Evolutionary conservation across 2,329 filamentous ascomycete genomes (phyloP).

Genomic region (Ophiognomonia clavigignenti-juglandacearum): DNA sequence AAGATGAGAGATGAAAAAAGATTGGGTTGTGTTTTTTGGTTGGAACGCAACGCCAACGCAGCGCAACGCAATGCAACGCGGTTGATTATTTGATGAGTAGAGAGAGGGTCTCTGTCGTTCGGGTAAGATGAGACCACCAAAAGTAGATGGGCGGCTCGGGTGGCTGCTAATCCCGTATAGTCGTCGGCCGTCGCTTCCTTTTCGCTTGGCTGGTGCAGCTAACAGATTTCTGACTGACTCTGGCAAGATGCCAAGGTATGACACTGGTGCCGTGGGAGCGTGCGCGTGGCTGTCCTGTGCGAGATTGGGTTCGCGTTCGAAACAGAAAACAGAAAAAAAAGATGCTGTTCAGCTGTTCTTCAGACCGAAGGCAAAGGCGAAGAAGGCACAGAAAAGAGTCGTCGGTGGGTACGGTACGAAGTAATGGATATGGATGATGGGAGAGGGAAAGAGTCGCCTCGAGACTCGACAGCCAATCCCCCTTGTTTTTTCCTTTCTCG

Average conservation of each 20-base stretch:
- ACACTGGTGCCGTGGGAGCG: no score
- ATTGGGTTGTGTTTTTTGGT: no score
- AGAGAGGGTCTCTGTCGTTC: conserved; percentile 3
- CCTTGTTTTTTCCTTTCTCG: conserved; percentile 11
- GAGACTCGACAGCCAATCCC: conserved; percentile 13
- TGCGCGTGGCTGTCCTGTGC: neutral
- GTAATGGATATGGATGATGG: no score
- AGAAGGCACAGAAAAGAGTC: neutral
- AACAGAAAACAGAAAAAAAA: neutral
- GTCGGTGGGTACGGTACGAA: no score
- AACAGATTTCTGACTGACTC: conserved; percentile 5
- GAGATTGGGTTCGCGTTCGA: neutral
- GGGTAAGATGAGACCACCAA: conserved; percentile 13
- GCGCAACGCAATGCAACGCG: no score
- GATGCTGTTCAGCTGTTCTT: neutral
- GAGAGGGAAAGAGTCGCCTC: neutral
- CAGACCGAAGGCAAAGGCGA: neutral
- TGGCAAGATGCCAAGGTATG: neutral
- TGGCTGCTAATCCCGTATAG: conserved; percentile 12
- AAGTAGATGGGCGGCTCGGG: conserved; percentile 10
- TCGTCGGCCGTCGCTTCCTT: conserved; percentile 8
- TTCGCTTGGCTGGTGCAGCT: conserved; percentile 13
- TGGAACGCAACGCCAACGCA: no score
- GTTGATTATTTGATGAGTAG: no score
- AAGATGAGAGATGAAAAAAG: neutral